These are phyloP conservation scores for Ophiostoma sp. DNA, from an alignment of 2,329 filamentous ascomycete species.

Conservation along the genomic window DNA sequence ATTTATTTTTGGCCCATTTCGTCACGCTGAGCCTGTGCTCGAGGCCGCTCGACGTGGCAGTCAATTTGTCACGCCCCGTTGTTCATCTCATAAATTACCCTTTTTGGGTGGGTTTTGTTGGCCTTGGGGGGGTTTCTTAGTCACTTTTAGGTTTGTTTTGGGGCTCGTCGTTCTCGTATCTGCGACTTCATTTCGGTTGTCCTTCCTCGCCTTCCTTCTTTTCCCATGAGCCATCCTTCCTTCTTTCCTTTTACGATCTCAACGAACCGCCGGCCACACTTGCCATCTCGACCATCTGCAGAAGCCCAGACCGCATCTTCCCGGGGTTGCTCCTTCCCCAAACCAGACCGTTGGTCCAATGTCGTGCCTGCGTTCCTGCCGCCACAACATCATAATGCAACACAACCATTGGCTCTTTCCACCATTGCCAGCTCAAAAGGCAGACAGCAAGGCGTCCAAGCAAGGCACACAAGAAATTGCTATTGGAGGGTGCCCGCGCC, in stretches of 20 bases:
- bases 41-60: not conserved
- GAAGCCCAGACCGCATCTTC: not conserved
- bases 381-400: not conserved
- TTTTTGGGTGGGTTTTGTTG: not conserved
- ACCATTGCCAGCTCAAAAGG: conserved; percentile 5
- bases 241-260: not conserved
- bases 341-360: conserved; percentile 8
- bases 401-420: not conserved
- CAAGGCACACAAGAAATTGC: conserved; percentile 10
- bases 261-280: not conserved
- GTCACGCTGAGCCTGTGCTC: not conserved
- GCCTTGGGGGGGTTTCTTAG: not conserved
- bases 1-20: not conserved
- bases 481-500: not conserved
- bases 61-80: not conserved
- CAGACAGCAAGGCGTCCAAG: conserved; percentile 19
- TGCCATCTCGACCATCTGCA: not conserved
- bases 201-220: not conserved
- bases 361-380: conserved; percentile 5
- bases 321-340: conserved; percentile 1
- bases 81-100: not conserved
- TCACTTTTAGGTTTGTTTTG: not conserved
- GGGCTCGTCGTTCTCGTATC: not conserved
- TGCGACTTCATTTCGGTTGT: not conserved
- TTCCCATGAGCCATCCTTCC: not conserved